Base-by-base conservation (phyloP, 1,284 basidiomycete genomes). In the Moesziomyces sp. region DNA sequence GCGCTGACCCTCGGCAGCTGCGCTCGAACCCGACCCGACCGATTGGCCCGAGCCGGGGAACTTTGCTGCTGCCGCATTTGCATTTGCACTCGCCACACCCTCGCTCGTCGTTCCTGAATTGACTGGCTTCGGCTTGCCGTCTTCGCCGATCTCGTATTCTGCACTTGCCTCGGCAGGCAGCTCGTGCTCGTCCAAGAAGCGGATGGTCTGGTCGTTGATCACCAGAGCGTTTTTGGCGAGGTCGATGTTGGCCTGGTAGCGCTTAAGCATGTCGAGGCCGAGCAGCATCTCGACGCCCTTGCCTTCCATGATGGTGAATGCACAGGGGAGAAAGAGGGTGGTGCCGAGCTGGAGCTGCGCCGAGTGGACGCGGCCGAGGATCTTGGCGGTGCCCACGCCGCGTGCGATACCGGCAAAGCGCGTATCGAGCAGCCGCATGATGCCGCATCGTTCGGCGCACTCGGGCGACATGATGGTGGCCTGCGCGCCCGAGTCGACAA, bases 211-310 rank as follows among this genome's bases (percentile, higher is more conserved):
- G 4, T 90, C 91, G 85, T 94, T 91, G 62, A 99, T 96, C 28
- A 94, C 88, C 18, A 99, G 88, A 13, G 92, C 91, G 78, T 91
- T 90, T 84, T 93, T 93, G 64, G 90, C 88, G 26, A 99, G 89
- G 85, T 99, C 97, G 82, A 99, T 97, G 78, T 90, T 92, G 10
- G 94, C 95, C 84, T 97, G 94, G 83, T 97, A 93, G 1, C 94
- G 91, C 85, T 96, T 98, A 58, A 99, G 89, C 97, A 99, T 99
- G 87, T 99, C 96, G 19, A 99, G 88, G 5, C 96, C 97, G 55
- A 99, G 92, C 2, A 99, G 87, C 21, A 99, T 89, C 79, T 99
- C 96, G 44, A 98, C 94, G 58, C 92, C 90, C 35, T 90, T 89
- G 24, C 94, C 94, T 56, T 99, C 96, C 88, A 99, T 92, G 73